A percentile compares a stretch with the other conserved stretches of the same genome.
Evolutionary conservation across 1,284 basidiomycete genomes (phyloP).

Genomic region (Amylostereum areolatum): DNA sequence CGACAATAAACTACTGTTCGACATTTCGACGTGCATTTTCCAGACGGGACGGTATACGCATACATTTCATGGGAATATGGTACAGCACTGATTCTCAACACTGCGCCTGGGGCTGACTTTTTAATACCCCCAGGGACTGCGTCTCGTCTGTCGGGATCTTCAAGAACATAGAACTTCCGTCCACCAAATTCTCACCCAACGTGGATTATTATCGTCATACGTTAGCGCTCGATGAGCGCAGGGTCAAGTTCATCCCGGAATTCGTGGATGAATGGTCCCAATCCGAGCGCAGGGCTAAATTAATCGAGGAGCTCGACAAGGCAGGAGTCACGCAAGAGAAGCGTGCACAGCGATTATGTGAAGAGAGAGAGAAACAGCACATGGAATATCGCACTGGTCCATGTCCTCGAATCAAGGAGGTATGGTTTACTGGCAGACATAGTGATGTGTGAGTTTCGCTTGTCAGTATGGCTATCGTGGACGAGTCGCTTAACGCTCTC

Average conservation of each 20-base stretch:
- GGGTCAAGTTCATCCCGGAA: not conserved
- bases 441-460: constrained; percentile 1
- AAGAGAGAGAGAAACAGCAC: no score
- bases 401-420: not conserved
- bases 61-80: not conserved
- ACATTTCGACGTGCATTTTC: no score
- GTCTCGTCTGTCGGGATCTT: not conserved
- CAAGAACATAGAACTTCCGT: not conserved
- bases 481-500: not conserved
- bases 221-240: not conserved
- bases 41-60: not conserved
- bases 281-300: not conserved
- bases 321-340: no score
- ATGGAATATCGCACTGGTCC: not conserved
- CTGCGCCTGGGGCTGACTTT: not conserved
- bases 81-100: not conserved
- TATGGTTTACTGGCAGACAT: constrained; percentile 4
- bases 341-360: no score
- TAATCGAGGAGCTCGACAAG: not conserved
- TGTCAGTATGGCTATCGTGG: not conserved
- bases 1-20: no score
- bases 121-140: not conserved
- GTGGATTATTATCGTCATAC: not conserved
- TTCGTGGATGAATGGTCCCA: not conserved
- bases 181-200: not conserved